Percentiles rank a stretch among this genome's conserved stretches.
Evolutionary conservation across 306 rosid species (phyloP).

Genomic region (Elaeagnus macrophylla): DNA sequence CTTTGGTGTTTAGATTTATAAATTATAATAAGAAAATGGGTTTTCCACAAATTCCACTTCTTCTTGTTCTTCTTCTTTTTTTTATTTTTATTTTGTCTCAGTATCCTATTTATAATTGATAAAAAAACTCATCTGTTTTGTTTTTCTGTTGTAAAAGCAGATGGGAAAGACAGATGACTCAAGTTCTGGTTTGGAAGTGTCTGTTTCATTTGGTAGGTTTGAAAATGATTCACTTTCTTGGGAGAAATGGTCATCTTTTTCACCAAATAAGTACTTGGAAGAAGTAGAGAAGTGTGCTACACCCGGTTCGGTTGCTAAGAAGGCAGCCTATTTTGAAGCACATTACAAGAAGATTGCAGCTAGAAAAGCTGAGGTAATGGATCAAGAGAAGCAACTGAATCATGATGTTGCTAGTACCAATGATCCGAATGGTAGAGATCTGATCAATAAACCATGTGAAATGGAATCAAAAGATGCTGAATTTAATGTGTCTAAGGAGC

Average conservation of each 20-base stretch:
- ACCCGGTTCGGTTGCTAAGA: constrained; percentile 94
- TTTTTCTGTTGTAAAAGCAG: constrained; percentile 31
- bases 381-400: constrained; percentile 47
- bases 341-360: constrained; percentile 96
- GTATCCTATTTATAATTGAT: constrained; percentile 12
- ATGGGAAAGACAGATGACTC: constrained; percentile 56
- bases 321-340: constrained; percentile 90
- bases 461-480: constrained; percentile 19
- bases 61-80: constrained; percentile 15
- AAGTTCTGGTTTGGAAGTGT: constrained; percentile 60
- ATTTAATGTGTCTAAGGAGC: constrained; percentile 21
- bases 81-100: constrained; percentile 7
- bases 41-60: constrained; percentile 5
- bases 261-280: constrained; percentile 86
- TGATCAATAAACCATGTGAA: constrained; percentile 13
- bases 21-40: constrained; percentile 4
- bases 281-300: constrained; percentile 95
- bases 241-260: constrained; percentile 97
- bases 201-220: constrained; percentile 88
- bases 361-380: constrained; percentile 62
- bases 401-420: constrained; percentile 29
- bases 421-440: constrained; percentile 41
- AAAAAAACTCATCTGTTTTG: constrained; percentile 18
- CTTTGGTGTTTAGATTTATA: constrained; percentile 24
- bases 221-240: constrained; percentile 85